Conservation (phyloP, 2,329 filamentous ascomycete species). For the Aspergillus brunneoviolaceus region DNA sequence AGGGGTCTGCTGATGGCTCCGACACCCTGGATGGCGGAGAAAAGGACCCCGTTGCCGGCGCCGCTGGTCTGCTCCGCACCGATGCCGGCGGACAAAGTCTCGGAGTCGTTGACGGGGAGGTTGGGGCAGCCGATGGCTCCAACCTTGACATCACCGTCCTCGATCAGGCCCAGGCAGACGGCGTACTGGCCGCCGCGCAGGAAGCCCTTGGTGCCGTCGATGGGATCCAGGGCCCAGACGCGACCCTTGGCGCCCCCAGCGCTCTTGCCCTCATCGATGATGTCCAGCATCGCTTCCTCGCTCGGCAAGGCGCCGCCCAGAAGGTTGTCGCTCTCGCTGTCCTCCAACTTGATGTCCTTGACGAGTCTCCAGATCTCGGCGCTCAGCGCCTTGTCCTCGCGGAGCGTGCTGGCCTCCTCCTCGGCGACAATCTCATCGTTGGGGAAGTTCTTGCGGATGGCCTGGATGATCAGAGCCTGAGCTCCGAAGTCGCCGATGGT, state of each 20-base stretch:
- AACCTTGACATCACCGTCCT: constrained; percentile 90
- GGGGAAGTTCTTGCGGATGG: constrained; percentile 86
- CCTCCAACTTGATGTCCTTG: constrained; percentile 66
- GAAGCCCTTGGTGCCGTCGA: constrained; percentile 97
- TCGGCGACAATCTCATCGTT: constrained; percentile 89
- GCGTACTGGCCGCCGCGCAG: constrained; percentile 95
- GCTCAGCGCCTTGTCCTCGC: constrained; percentile 67
- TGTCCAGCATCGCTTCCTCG: constrained; percentile 61
- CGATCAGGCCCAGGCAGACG: constrained; percentile 86
- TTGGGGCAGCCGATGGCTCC: constrained; percentile 96
- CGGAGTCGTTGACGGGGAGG: constrained; percentile 80
- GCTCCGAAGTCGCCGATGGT: constrained; percentile 98
- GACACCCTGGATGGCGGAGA: constrained; percentile 76
- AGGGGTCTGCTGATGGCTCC: constrained; percentile 81
- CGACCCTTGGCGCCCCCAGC: constrained; percentile 48
- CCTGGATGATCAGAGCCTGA: constrained; percentile 91
- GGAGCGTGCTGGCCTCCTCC: constrained; percentile 82
- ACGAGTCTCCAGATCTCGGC: constrained; percentile 84
- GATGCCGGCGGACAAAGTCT: constrained; percentile 67
- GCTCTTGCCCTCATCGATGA: constrained; percentile 56
- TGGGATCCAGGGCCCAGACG: constrained; percentile 96
- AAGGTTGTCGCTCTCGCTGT: constrained; percentile 62
- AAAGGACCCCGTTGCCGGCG: constrained; percentile 78
- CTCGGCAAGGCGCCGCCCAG: constrained; percentile 69
- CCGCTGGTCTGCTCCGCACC: constrained; percentile 72